Base-by-base conservation (phyloP, 441 rosid genomes). In the Heliophila coronopifolia region DNA sequence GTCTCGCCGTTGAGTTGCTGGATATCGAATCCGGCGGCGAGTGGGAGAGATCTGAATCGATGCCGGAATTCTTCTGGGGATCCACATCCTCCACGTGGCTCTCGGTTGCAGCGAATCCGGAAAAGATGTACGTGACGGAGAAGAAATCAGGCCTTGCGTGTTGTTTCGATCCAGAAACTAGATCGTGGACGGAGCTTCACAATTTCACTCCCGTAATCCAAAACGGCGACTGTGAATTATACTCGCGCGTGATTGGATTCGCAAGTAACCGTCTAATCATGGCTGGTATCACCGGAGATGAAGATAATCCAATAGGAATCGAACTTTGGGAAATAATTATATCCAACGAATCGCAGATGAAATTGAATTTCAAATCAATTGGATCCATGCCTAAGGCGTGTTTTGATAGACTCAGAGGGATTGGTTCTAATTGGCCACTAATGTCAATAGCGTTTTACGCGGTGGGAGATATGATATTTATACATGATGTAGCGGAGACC, bases 11-110 rank as follows among this genome's bases (percentile, higher is more conserved):
- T 0, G 97, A 85, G 54, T 19, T 77, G 38, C 69, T 68, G 9
- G 73, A 83, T 62, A 2, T 77, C 7, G 67, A 54, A 14, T 38
- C 72, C 9, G 51, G 9, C 8, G 26, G 5, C 23, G 24, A 1
- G 37, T 89, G 97, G 97, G 64, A 59, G 30, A 26, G 48, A 28
- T 73, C 80, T 45, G 70, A 73, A 6, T 71, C 78, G 49, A 73
- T 89, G 90, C 97, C 93, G 0, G 49, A 50, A 0, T 22, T 24
- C 5, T 67, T 83, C 32, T 73, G 25, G 50, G 75, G 56, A 65
- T 76, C 80, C 3, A 65, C 78, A 0, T 66, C 88, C 3, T 32
- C 95, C 52, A 54, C 67, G 43, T 81, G 90, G 84, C 69, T 89
- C 3, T 83, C 95, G 3, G 54, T 65, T 3, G 79, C 95, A 2